A percentile compares a stretch with the other conserved stretches of the same genome.
phyloP scores from a whole-genome alignment of 352 stramenopile genomes.

The Globisporangium sylvaticum region DNA sequence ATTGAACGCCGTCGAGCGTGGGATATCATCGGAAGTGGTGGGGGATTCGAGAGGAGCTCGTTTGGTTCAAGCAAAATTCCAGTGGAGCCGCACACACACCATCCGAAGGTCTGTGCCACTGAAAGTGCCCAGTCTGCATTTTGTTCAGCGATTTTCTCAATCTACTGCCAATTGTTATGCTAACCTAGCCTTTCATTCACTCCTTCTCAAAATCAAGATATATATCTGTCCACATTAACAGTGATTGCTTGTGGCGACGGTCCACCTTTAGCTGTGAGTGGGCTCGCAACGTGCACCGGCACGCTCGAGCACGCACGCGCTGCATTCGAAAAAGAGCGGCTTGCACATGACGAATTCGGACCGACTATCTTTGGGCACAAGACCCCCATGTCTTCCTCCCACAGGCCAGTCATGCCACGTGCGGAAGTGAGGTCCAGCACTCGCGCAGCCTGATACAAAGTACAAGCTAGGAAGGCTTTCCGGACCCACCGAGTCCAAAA shows the following conservation, averaged over 20 bases:
- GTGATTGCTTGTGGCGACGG: neutral
- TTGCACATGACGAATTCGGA: neutral
- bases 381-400: neutral
- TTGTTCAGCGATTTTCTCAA: neutral
- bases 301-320: neutral
- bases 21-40: neutral
- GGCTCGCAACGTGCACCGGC: neutral
- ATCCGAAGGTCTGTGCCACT: neutral
- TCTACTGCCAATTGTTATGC: neutral
- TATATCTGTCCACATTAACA: neutral
- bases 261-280: neutral
- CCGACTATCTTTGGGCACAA: neutral
- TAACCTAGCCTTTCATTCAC: too few species aligned
- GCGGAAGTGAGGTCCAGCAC: neutral
- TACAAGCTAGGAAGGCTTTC: too few species aligned
- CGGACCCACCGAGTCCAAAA: neutral
- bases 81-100: neutral
- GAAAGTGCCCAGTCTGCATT: neutral
- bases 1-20: neutral
- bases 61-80: neutral
- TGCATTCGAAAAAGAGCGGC: neutral
- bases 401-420: neutral
- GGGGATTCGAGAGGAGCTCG: neutral
- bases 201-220: neutral
- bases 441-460: neutral